phyloP scores from a whole-genome alignment of 805 yeast genomes.

The Myxozyma udenii region DNA sequence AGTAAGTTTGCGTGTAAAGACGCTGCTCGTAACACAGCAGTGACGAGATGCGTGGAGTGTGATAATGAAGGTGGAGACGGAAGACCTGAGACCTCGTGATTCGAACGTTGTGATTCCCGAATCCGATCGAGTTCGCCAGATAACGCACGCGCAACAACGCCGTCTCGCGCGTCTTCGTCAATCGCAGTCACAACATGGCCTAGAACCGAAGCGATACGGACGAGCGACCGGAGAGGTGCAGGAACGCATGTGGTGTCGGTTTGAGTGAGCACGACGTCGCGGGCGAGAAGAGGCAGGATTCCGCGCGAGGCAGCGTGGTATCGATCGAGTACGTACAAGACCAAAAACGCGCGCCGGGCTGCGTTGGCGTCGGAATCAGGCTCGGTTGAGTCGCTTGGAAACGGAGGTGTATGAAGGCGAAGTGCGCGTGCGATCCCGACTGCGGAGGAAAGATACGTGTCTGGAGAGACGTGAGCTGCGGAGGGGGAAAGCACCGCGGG shows the following conservation, averaged over 20 bases:
- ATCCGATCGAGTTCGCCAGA: constrained; percentile 31
- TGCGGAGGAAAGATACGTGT: constrained; percentile 40
- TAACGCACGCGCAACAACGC: constrained; percentile 13
- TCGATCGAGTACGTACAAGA: constrained; percentile 35
- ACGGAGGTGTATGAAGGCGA: constrained; percentile 29
- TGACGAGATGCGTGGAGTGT: too few relatives aligned
- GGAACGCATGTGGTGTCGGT: constrained; percentile 23
- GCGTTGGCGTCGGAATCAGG: constrained; percentile 27
- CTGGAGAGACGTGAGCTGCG: constrained; percentile 9
- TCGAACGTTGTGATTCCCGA: too few relatives aligned
- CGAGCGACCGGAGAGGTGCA: constrained; percentile 19
- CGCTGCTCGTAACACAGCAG: too few relatives aligned
- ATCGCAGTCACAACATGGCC: constrained; percentile 30
- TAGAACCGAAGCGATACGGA: constrained; percentile 30
- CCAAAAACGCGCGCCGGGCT: constrained; percentile 34
- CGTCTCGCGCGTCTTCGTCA: constrained; percentile 7
- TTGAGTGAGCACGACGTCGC: constrained; percentile 26
- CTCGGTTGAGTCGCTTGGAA: constrained; percentile 24
- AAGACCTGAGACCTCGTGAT: too few relatives aligned
- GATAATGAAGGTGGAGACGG: too few relatives aligned
- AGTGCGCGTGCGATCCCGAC: constrained; percentile 34
- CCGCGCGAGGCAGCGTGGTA: constrained; percentile 31
- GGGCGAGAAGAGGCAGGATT: constrained; percentile 32
- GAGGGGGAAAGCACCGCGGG: constrained; percentile 9
- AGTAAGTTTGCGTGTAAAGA: too few relatives aligned